These are phyloP conservation scores for Raffaelea arxii DNA, from an alignment of 2,329 filamentous ascomycete species.

Conservation along the genomic window DNA sequence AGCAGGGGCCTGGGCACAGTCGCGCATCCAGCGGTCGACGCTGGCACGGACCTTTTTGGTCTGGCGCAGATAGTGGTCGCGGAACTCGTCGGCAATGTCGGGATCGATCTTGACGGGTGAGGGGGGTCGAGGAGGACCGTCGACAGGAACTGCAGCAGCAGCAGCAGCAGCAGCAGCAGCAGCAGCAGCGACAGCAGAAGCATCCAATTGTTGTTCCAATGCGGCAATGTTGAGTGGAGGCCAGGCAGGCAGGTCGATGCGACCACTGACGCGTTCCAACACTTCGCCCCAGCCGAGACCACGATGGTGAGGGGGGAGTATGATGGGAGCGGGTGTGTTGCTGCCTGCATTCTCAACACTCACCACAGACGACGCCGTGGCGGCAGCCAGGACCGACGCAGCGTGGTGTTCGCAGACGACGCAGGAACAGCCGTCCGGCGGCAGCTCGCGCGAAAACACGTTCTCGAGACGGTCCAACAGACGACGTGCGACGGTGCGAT, in stretches of 20 bases:
- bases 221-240: constrained; percentile 71
- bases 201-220: constrained; percentile 49
- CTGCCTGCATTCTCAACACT: no score
- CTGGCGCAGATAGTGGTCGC: constrained; percentile 84
- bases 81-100: constrained; percentile 87
- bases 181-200: constrained; percentile 26
- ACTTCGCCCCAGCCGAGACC: constrained; percentile 94
- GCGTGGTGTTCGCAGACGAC: constrained; percentile 59
- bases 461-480: constrained; percentile 85
- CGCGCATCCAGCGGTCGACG: constrained; percentile 82
- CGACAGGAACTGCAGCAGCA: constrained; percentile 25
- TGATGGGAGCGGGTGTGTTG: no score
- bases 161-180: constrained; percentile 9
- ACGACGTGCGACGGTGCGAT: constrained; percentile 84
- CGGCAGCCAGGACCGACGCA: background rate
- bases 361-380: no score
- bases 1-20: constrained; percentile 62
- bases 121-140: constrained; percentile 44
- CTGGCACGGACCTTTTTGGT: constrained; percentile 87
- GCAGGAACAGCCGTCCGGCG: constrained; percentile 74
- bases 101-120: constrained; percentile 73
- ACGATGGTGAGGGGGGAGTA: constrained; percentile 49
- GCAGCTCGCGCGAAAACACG: constrained; percentile 88
- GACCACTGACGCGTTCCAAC: constrained; percentile 81
- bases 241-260: constrained; percentile 78